A percentile compares a stretch with the other conserved stretches of the same genome.
Conservation (phyloP, 202 grass and related monocot genomes). For the Alloteropsis angusta region DNA sequence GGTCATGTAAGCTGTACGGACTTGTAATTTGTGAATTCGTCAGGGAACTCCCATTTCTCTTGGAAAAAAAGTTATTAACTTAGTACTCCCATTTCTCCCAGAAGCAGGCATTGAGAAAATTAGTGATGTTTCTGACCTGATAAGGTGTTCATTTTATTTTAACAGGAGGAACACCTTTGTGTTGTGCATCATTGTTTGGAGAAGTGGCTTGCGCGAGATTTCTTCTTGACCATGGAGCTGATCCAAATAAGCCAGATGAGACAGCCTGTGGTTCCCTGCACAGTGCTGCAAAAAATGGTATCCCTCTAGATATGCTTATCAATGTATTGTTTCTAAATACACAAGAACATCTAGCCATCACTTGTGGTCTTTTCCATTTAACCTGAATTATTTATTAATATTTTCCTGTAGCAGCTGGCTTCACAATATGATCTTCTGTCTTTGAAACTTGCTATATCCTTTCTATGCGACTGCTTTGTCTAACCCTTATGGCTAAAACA, state of each 20-base stretch:
- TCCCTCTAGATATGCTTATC: not conserved
- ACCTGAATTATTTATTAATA: too few species aligned
- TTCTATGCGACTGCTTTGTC: too few species aligned
- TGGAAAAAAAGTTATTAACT: too few species aligned
- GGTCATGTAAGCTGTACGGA: not conserved
- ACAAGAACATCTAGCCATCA: not conserved
- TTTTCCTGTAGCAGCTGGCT: too few species aligned
- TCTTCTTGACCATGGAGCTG: conserved; percentile 25
- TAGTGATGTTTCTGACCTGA: not conserved
- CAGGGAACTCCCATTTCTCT: too few species aligned
- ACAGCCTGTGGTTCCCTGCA: not conserved
- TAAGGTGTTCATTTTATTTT: not conserved
- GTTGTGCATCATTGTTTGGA: conserved; percentile 20
- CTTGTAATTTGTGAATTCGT: too few species aligned
- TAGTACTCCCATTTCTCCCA: too few species aligned
- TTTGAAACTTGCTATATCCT: too few species aligned
- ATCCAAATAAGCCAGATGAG: conserved; percentile 1
- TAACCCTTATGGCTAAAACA: too few species aligned
- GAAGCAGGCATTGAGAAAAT: not conserved
- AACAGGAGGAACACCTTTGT: conserved; percentile 21
- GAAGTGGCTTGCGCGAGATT: conserved; percentile 20
- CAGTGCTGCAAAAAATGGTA: conserved; percentile 17
- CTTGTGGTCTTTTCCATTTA: not conserved
- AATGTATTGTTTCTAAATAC: not conserved
- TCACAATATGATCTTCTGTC: too few species aligned